Percentiles rank a stretch among this genome's conserved stretches.
Evolutionary conservation across 345 rosid genomes (phyloP).

Genomic region (Zanthoxylum bungeanum): DNA sequence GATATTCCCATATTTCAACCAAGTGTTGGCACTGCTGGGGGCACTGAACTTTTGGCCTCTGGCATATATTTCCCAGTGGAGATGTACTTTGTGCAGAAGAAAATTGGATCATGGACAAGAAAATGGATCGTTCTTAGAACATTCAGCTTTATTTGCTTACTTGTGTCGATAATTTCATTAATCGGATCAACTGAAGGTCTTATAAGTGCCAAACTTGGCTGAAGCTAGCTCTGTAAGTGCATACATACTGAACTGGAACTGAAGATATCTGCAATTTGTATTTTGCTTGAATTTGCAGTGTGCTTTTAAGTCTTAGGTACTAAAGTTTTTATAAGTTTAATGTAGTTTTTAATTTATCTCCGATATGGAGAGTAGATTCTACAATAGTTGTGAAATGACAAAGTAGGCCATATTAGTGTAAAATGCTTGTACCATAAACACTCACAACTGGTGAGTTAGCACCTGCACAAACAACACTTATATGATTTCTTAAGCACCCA

Average conservation of each 20-base stretch:
- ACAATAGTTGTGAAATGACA: no score
- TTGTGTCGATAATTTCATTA: conserved; percentile 33
- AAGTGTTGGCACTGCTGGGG: conserved; percentile 50
- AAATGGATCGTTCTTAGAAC: conserved; percentile 49
- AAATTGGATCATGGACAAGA: conserved; percentile 43
- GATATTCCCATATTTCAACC: conserved; percentile 66
- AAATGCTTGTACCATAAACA: no score
- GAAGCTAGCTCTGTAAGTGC: no score
- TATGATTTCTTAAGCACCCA: no score
- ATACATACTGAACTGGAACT: no score
- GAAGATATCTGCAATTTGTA: neutral
- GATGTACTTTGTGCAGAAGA: conserved; percentile 56
- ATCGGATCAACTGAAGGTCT: conserved; percentile 46
- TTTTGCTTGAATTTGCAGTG: neutral
- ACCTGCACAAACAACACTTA: no score
- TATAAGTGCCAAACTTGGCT: conserved; percentile 38
- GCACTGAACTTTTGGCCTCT: conserved; percentile 74
- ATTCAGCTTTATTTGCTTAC: conserved; percentile 48
- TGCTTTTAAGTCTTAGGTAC: no score
- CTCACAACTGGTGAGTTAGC: no score
- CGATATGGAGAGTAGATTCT: no score
- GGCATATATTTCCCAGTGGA: conserved; percentile 66
- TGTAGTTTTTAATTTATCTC: no score
- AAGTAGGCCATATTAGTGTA: no score
- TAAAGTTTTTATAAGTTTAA: no score